These are phyloP conservation scores for Calonectria henricotiae DNA, from an alignment of 2,329 filamentous ascomycete genomes.

Conservation along the genomic window DNA sequence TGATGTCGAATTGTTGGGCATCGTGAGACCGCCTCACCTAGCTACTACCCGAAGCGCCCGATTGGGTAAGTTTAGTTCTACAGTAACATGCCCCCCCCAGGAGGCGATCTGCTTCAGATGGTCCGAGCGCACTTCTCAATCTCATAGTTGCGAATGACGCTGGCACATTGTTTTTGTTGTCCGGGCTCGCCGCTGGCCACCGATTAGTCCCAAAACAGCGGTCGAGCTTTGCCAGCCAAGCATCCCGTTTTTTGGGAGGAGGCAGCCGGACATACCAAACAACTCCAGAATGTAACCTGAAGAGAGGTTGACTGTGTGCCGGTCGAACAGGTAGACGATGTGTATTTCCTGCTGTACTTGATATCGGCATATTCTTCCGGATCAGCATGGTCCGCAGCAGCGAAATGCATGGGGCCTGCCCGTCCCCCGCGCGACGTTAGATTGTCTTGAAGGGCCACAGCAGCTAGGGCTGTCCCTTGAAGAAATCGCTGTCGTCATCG, in stretches of 20 bases:
- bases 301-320: too few species aligned
- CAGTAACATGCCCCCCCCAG: background rate
- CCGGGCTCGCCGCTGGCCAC: conserved; percentile 8
- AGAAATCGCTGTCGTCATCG: conserved; percentile 30
- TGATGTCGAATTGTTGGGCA: background rate
- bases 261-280: background rate
- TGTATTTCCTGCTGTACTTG: background rate
- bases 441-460: background rate
- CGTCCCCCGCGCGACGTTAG: background rate
- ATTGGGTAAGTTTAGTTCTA: conserved; percentile 4
- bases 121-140: conserved; percentile 6
- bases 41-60: conserved; percentile 9
- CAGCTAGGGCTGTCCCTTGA: background rate
- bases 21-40: background rate
- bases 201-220: background rate
- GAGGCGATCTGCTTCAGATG: conserved; percentile 9
- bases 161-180: background rate
- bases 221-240: background rate
- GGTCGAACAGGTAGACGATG: too few species aligned
- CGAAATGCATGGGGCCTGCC: conserved; percentile 1
- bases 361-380: too few species aligned
- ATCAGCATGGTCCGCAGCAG: background rate
- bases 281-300: too few species aligned
- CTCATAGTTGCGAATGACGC: conserved; percentile 7
- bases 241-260: background rate